Evolutionary conservation across 106 monocot genomes (phyloP), one percentile per base, ranked within the genome.

Genomic region (Posidonia australis): DNA sequence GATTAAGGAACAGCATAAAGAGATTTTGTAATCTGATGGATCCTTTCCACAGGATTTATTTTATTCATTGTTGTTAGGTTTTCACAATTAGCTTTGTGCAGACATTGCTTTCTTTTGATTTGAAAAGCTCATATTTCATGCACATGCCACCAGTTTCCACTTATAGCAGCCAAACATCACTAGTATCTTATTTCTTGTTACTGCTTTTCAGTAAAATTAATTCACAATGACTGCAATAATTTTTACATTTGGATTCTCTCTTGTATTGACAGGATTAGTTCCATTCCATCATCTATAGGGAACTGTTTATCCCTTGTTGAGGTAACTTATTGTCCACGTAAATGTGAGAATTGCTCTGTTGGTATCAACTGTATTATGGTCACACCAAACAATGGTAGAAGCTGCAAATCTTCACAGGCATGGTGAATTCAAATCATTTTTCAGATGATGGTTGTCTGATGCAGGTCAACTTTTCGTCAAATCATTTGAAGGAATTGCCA

Each of bases 401-500:
- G 23, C 57, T 54, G 26, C 1, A 57, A 25, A 6, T 16, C 10
- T 24, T 31, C 59, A 59, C 1, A 61, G 11, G 0, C 6, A 18
- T 55, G 19, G 20, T 61, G 9, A 1, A 25, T 46, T 63, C 12
- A 24, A 21, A 41, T 46, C n/a, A 10, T 46, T 14, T 63, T 45
- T 63, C 6, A 17, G 14, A 46, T 24, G 23, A 25, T 61, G 12
- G 0, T 68, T 17, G 13, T 46, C 25, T 64, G 18, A 69, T 75
- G 76, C 84, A 96, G 96, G 70, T 90, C 29, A 84, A 87, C 72
- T 72, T 96, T 23, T 96, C 96, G 63, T 82, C 74, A 17, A 96
- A 96, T 84, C 77, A 82, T 46, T 76, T 96, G 69, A 74, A 69
- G 48, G 77, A 79, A 53, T 60, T 96, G 51, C 90, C 96, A 23